Conservation (phyloP, 2,329 filamentous ascomycete species). For the Colletotrichum horii region DNA sequence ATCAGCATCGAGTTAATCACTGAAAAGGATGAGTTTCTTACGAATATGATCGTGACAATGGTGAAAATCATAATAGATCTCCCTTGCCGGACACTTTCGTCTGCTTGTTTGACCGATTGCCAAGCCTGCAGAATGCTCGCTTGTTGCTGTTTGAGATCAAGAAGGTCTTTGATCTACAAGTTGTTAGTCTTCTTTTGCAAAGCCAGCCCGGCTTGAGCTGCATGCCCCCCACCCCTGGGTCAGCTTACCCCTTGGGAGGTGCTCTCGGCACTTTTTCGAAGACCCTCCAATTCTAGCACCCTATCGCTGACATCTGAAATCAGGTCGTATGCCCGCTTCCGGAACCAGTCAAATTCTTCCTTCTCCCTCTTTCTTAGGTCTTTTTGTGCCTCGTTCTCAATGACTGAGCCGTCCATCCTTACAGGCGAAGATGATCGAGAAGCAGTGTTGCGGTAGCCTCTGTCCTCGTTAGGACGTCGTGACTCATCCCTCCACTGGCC, state of each 20-base stretch:
- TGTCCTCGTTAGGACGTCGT: not conserved
- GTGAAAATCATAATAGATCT: slow-evolving; percentile 52
- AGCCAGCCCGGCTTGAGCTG: not conserved
- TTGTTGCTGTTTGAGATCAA: slow-evolving; percentile 51
- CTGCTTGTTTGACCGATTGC: slow-evolving; percentile 41
- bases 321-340: slow-evolving; percentile 24
- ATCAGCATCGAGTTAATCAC: too few species aligned
- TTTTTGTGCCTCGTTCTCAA: not conserved
- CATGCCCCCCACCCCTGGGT: too few species aligned
- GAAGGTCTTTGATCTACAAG: slow-evolving; percentile 37
- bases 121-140: slow-evolving; percentile 49
- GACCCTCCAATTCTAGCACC: slow-evolving; percentile 37
- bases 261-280: slow-evolving; percentile 34
- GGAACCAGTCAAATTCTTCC: slow-evolving; percentile 30
- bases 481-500: not conserved
- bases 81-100: slow-evolving; percentile 45
- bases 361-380: not conserved
- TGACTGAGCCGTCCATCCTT: not conserved
- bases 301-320: slow-evolving; percentile 29
- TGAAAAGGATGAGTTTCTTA: too few species aligned
- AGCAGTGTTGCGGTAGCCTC: not conserved
- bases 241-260: slow-evolving; percentile 36
- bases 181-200: not conserved
- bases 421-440: not conserved
- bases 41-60: slow-evolving; percentile 44